These are phyloP conservation scores for Vanrija humicola DNA, from an alignment of 1,284 basidiomycete species.

Conservation along the genomic window DNA sequence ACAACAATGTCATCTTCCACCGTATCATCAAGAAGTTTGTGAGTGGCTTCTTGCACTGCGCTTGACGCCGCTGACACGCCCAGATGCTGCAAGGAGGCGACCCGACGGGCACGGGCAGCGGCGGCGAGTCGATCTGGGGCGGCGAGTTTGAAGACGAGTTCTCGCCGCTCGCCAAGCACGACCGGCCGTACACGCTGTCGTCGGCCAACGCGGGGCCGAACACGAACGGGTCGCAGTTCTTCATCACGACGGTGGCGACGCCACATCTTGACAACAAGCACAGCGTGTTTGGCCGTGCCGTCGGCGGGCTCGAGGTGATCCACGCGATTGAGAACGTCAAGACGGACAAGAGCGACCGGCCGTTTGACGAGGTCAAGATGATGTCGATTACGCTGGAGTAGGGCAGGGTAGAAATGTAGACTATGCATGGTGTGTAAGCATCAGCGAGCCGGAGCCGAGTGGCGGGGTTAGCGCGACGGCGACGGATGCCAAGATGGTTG, in stretches of 20 bases:
- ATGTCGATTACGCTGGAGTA: conserved; percentile 19
- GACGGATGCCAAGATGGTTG: no score
- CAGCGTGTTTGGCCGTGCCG: conserved; percentile 56
- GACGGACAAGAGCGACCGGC: conserved; percentile 72
- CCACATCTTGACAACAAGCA: conserved; percentile 75
- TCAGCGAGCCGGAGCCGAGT: no score
- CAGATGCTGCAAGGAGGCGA: conserved; percentile 97
- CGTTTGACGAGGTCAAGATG: conserved; percentile 86
- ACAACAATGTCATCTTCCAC: conserved; percentile 92
- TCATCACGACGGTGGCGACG: conserved; percentile 93
- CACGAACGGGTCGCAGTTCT: conserved; percentile 92
- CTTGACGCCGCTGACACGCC: conserved; percentile 8
- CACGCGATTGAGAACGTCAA: conserved; percentile 61
- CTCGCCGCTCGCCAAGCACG: conserved; percentile 79
- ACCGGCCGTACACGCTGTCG: conserved; percentile 94
- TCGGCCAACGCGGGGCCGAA: conserved; percentile 89
- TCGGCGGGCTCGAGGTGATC: conserved; percentile 55
- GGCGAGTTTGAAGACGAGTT: conserved; percentile 95
- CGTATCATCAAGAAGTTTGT: conserved; percentile 95
- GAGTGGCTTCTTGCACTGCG: conserved; percentile 19
- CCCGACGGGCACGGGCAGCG: conserved; percentile 70
- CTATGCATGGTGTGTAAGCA: no score
- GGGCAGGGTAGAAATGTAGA: not conserved
- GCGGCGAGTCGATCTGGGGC: conserved; percentile 95
- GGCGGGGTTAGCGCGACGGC: no score